Evolutionary conservation across 1,139 yeast genomes (phyloP).

Genomic region (Suhomyces maxii): DNA sequence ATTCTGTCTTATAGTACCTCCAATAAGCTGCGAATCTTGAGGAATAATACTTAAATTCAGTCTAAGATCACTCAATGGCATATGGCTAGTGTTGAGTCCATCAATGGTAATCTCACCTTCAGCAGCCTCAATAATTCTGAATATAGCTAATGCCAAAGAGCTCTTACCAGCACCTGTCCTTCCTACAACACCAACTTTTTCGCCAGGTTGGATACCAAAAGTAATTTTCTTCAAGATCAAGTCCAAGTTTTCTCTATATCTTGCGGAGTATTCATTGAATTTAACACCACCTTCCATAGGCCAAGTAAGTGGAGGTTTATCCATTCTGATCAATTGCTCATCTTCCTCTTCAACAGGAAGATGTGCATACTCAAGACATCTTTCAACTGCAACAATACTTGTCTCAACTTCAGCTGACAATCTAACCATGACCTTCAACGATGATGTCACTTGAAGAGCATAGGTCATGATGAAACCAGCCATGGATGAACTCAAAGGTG

Average conservation of each 20-base stretch:
- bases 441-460: slow-evolving; percentile 62
- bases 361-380: slow-evolving; percentile 71
- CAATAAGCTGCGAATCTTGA: slow-evolving; percentile 67
- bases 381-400: slow-evolving; percentile 72
- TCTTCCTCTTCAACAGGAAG: slow-evolving; percentile 55
- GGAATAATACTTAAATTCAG: slow-evolving; percentile 63
- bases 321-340: slow-evolving; percentile 18
- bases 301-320: slow-evolving; percentile 57
- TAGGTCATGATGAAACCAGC: slow-evolving; percentile 76
- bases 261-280: slow-evolving; percentile 75
- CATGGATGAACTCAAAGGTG: slow-evolving; percentile 61
- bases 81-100: slow-evolving; percentile 43
- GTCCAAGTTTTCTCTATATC: slow-evolving; percentile 83
- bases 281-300: slow-evolving; percentile 72
- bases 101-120: slow-evolving; percentile 56
- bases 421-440: slow-evolving; percentile 62
- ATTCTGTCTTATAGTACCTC: slow-evolving; percentile 60
- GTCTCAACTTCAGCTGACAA: slow-evolving; percentile 74
- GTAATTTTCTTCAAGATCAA: slow-evolving; percentile 73
- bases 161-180: slow-evolving; percentile 98
- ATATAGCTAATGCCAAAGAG: slow-evolving; percentile 82
- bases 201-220: slow-evolving; percentile 67
- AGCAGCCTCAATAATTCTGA: slow-evolving; percentile 78
- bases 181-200: slow-evolving; percentile 93
- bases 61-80: slow-evolving; percentile 53